A percentile compares a stretch with the other conserved stretches of the same genome.
Conservation (phyloP, 225 moss, liverwort and hornwort genomes). For the Ulota crispa region DNA sequence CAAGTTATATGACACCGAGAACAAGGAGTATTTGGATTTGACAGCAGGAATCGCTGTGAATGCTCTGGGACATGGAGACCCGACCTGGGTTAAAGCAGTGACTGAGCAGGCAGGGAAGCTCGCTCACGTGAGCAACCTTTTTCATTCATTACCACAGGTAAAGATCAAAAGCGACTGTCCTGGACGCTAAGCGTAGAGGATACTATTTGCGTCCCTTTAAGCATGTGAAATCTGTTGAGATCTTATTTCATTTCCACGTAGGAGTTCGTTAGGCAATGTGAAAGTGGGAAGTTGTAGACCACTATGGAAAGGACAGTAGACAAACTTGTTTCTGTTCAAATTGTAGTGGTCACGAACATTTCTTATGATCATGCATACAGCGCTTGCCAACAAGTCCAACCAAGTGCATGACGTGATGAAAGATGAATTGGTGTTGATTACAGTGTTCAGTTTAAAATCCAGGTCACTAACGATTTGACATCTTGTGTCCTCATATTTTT, state of each 20-base stretch:
- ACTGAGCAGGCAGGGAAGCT: constrained; percentile 73
- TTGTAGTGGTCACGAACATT: too few relatives aligned
- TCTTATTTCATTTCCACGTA: too few relatives aligned
- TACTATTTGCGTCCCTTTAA: background rate
- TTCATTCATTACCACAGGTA: constrained; percentile 87
- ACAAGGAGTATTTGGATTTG: constrained; percentile 88
- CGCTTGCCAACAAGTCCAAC: too few relatives aligned
- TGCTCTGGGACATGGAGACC: constrained; percentile 79
- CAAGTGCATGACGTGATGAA: too few relatives aligned
- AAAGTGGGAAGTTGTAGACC: too few relatives aligned
- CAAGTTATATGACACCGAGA: constrained; percentile 75
- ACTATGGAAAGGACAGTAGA: too few relatives aligned
- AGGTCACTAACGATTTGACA: too few relatives aligned
- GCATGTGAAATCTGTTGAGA: too few relatives aligned
- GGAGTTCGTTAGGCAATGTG: too few relatives aligned
- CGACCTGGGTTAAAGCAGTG: constrained; percentile 80
- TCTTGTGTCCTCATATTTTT: too few relatives aligned
- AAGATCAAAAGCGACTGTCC: background rate
- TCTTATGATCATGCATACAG: background rate
- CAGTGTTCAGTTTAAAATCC: too few relatives aligned
- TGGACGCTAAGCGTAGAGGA: background rate
- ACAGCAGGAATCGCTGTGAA: constrained; percentile 94
- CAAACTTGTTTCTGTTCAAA: too few relatives aligned
- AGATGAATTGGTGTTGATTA: background rate
- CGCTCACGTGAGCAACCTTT: constrained; percentile 86